A percentile compares a stretch with the other conserved stretches of the same genome.
phyloP scores from a whole-genome alignment of 176 grass and related monocot genomes.

The Oryza meyeriana region DNA sequence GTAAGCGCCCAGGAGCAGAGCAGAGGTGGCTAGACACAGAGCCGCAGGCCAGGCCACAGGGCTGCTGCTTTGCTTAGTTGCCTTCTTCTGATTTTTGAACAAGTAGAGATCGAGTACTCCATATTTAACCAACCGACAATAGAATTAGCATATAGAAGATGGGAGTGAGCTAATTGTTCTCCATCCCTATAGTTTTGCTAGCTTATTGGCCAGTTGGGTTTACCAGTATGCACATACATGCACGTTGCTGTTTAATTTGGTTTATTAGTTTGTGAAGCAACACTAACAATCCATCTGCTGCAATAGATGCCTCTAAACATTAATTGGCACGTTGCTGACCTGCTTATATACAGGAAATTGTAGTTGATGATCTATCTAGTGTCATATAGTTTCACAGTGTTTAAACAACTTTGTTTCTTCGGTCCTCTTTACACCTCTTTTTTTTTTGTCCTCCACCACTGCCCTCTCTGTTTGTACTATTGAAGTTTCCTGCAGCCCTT shows the following conservation, averaged over 20 bases:
- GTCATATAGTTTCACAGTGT: neutral
- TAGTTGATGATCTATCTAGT: neutral
- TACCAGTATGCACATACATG: neutral
- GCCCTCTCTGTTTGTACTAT: neutral
- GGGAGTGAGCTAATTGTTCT: too few species aligned
- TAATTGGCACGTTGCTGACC: neutral
- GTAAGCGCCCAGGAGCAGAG: too few species aligned
- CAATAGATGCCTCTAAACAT: neutral
- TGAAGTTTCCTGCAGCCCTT: neutral
- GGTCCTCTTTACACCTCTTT: neutral
- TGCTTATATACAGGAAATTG: neutral
- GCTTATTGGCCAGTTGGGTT: neutral
- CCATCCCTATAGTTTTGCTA: neutral
- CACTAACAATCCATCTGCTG: neutral
- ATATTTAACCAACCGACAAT: too few species aligned
- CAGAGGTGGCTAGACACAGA: too few species aligned
- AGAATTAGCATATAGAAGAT: too few species aligned
- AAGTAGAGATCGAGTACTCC: too few species aligned
- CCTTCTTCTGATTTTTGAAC: too few species aligned
- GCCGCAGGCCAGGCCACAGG: too few species aligned
- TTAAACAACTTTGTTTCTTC: neutral
- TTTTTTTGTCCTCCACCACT: neutral
- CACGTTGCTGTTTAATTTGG: neutral
- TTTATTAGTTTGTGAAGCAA: neutral
- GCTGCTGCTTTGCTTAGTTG: too few species aligned